These are phyloP conservation scores for Venturia effusa DNA, from an alignment of 2,329 filamentous ascomycete genomes.

Conservation along the genomic window DNA sequence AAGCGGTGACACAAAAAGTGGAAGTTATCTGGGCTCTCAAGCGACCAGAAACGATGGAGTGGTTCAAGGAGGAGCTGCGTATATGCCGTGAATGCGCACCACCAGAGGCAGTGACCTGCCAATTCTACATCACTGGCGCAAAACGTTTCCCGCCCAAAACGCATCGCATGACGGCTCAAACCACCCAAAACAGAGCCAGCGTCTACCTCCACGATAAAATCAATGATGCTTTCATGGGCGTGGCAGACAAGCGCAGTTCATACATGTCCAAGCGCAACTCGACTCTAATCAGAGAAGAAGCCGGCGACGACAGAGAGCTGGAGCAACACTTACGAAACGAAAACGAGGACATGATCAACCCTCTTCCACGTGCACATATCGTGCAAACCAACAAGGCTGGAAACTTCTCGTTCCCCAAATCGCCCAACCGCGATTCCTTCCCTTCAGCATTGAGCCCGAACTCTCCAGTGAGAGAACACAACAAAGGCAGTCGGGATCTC, in stretches of 20 bases:
- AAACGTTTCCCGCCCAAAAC: slow-evolving; percentile 40
- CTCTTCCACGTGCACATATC: slow-evolving; percentile 53
- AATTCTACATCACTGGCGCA: slow-evolving; percentile 84
- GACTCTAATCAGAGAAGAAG: slow-evolving; percentile 70
- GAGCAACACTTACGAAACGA: slow-evolving; percentile 72
- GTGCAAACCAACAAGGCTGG: slow-evolving; percentile 5
- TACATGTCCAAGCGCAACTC: slow-evolving; percentile 55
- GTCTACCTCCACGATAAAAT: slow-evolving; percentile 75
- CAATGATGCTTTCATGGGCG: slow-evolving; percentile 76
- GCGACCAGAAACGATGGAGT: slow-evolving; percentile 86
- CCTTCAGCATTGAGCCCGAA: slow-evolving; percentile 28
- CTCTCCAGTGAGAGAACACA: slow-evolving; percentile 12
- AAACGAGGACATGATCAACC: slow-evolving; percentile 74
- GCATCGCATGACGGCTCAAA: slow-evolving; percentile 11
- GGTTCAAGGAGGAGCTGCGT: slow-evolving; percentile 90
- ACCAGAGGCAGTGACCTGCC: slow-evolving; percentile 78
- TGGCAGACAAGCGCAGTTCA: slow-evolving; percentile 58
- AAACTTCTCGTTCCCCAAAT: neutral
- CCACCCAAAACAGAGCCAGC: slow-evolving; percentile 41
- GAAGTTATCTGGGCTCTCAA: slow-evolving; percentile 93
- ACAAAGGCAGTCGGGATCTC: slow-evolving; percentile 16
- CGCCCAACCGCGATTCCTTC: neutral
- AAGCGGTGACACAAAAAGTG: slow-evolving; percentile 82
- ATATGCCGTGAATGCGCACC: slow-evolving; percentile 87
- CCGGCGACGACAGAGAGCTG: slow-evolving; percentile 64